Evolutionary conservation across 2,329 filamentous ascomycete genomes (phyloP), one percentile per base, ranked within the genome.

Genomic region (Aureobasidium sp.): DNA sequence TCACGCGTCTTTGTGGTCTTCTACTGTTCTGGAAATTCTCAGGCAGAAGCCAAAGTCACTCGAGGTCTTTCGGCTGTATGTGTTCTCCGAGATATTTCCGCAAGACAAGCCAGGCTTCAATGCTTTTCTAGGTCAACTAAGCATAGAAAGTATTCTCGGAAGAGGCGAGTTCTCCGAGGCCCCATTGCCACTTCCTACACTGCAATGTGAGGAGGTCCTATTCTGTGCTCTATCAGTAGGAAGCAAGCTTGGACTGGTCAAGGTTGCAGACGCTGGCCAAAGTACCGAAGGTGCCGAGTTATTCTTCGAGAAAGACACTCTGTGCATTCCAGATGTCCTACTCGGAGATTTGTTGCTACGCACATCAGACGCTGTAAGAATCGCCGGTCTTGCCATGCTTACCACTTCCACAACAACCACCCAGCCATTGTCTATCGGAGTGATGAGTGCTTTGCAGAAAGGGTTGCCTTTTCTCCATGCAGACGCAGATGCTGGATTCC

Each of bases 401-500:
- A 83, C 90, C 13, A 85, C 86, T 10, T 93, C 90, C 0, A 84
- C 85, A 10, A 84, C 88, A 2, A 86, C 86, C 0, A 90, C 88
- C 3, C 84, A 84, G 57, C 87, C 90, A 0, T 85, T 95, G 57
- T 86, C 86, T 0, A 67, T 74, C 0, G 78, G 76, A 10, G 81
- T 86, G 0, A 77, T 96, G 2, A 71, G 74, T 3, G 79, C 87
- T 13, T 75, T 97, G 2, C 79, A 79, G 57, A 78, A 76, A 35
- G 84, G 89, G 61, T 74, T 97, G 3, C 79, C 82, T 1, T 81
- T 86, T 17, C 84, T 93, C 64, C 87, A 95, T 69, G 84, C 90
- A 3, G 92, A 96, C 64, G 85, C 89, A 0, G 91, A 96, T 69
- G 86, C 93, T 6, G 90, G 93, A 67, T 88, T 92, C 65, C 84